A percentile compares a stretch with the other conserved stretches of the same genome.
These are phyloP conservation scores for Wickerhamomyces sp. DNA, from an alignment of 1,139 yeast genomes.

Conservation along the genomic window DNA sequence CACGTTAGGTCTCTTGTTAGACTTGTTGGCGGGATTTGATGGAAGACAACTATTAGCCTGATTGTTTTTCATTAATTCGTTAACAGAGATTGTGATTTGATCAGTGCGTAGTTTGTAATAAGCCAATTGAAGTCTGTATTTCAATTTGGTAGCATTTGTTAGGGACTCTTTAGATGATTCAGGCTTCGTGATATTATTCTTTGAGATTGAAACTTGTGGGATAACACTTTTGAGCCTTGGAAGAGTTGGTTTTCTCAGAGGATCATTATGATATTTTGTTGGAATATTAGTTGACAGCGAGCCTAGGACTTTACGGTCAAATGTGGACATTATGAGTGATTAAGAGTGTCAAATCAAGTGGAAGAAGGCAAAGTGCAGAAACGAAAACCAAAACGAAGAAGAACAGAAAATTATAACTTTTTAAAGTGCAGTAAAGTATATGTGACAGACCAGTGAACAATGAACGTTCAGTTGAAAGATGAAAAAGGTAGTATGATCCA, in stretches of 20 bases:
- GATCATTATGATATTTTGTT: slow-evolving; percentile 10
- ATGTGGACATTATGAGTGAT: slow-evolving; percentile 10
- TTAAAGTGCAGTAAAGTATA: too few species aligned
- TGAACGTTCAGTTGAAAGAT: too few species aligned
- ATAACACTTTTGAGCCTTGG: slow-evolving; percentile 9
- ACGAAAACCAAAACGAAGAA: neutral
- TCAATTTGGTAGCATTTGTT: slow-evolving; percentile 57
- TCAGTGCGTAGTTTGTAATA: slow-evolving; percentile 65
- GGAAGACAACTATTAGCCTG: neutral
- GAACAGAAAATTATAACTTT: neutral
- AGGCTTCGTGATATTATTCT: neutral
- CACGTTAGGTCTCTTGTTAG: neutral
- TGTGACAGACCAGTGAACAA: too few species aligned
- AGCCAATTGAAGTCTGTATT: slow-evolving; percentile 71
- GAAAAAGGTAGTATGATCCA: too few species aligned
- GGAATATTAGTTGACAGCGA: slow-evolving; percentile 15
- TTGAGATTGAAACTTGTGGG: slow-evolving; percentile 6
- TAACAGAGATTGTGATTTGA: slow-evolving; percentile 34
- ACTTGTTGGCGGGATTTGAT: neutral
- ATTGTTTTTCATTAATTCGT: slow-evolving; percentile 17
- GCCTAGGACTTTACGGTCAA: slow-evolving; percentile 20
- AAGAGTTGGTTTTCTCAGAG: slow-evolving; percentile 8
- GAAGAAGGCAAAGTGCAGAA: neutral
- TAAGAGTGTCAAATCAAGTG: neutral
- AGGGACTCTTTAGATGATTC: slow-evolving; percentile 2